Percentiles rank a stretch among this genome's conserved stretches.
phyloP scores from a whole-genome alignment of 164 flowering plant genomes.

The Liquidambar formosana region DNA sequence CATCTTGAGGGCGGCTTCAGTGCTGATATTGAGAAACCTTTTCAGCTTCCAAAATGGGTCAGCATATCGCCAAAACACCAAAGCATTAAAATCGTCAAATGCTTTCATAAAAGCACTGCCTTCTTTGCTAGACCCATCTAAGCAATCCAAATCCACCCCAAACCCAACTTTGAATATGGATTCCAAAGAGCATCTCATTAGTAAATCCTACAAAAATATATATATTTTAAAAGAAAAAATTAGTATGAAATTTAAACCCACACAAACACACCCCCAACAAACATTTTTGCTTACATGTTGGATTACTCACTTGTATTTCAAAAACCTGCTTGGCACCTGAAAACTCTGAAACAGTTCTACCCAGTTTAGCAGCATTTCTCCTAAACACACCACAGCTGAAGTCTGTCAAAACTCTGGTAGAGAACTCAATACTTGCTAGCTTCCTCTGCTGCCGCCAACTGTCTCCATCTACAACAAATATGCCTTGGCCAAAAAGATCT shows the following conservation, averaged over 20 bases:
- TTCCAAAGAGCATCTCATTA: conserved; percentile 58
- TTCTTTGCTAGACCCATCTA: conserved; percentile 45
- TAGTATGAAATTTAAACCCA: no score
- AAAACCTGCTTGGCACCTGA: conserved; percentile 25
- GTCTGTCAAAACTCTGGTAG: conserved; percentile 63
- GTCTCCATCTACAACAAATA: conserved; percentile 64
- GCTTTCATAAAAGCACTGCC: conserved; percentile 48
- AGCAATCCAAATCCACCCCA: conserved; percentile 62
- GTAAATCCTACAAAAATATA: conserved; percentile 42
- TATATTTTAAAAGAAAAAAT: no score
- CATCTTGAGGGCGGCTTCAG: conserved; percentile 53
- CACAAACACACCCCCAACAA: no score
- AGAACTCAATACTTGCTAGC: conserved; percentile 71
- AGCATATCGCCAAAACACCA: conserved; percentile 46
- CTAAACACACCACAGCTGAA: conserved; percentile 62
- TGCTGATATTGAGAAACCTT: conserved; percentile 53
- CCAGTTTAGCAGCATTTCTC: conserved; percentile 56
- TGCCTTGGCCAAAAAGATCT: conserved; percentile 65
- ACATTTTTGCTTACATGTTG: no score
- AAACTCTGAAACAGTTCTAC: conserved; percentile 26
- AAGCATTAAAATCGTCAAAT: conserved; percentile 60
- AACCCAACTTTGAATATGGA: conserved; percentile 79
- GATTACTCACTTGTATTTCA: conserved; percentile 20
- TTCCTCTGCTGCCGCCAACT: conserved; percentile 75
- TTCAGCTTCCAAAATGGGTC: conserved; percentile 70